A percentile compares a stretch with the other conserved stretches of the same genome.
Conservation (phyloP, 208 protist genomes). For the Crithidia expoeki region DNA sequence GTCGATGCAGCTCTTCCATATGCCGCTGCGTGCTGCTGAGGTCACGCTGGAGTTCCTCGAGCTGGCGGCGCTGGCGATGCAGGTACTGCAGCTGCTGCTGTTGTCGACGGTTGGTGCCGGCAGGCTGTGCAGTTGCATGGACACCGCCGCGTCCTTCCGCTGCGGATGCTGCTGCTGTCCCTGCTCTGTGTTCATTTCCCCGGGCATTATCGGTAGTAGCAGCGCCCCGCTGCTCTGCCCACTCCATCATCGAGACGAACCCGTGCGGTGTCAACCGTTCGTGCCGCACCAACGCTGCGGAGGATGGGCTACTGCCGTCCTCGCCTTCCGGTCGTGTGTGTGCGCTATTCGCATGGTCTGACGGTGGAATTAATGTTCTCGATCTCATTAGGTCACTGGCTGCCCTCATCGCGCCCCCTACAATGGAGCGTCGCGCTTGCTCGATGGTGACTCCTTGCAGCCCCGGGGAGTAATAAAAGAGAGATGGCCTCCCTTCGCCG, state of each 20-base stretch:
- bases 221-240: not conserved
- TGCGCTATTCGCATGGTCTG: too few relatives aligned
- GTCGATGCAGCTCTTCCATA: not conserved
- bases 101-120: not conserved
- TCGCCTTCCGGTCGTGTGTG: not conserved
- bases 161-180: too few relatives aligned
- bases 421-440: too few relatives aligned
- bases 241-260: constrained; percentile 11
- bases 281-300: not conserved
- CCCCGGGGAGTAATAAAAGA: not conserved
- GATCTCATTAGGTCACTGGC: too few relatives aligned
- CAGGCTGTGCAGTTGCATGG: too few relatives aligned
- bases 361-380: not conserved
- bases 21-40: constrained; percentile 1
- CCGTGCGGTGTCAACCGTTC: constrained; percentile 11
- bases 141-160: too few relatives aligned
- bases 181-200: too few relatives aligned
- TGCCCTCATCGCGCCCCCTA: not conserved
- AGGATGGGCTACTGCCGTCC: not conserved
- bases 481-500: too few relatives aligned
- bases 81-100: constrained; percentile 4
- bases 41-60: not conserved
- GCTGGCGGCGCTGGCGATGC: not conserved
- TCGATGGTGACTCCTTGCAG: too few relatives aligned
- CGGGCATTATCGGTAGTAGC: not conserved